Evolutionary conservation across 768 basidiomycete species (phyloP), one percentile per base, ranked within the genome.

Genomic region (Boletus sp.): DNA sequence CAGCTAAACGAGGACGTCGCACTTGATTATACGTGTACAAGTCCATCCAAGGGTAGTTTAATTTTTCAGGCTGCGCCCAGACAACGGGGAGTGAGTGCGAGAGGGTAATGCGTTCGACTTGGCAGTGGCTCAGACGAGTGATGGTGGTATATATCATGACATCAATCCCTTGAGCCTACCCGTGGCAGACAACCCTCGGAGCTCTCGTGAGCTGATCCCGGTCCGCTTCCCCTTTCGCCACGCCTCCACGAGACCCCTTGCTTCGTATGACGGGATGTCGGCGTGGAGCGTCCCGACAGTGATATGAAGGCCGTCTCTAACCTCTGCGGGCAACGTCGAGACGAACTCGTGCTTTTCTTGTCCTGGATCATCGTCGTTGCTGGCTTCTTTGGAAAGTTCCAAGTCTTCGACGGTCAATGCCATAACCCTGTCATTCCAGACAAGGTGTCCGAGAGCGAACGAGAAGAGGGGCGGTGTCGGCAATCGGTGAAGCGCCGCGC

Each of bases 351-450:
- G 62, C 5, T 75, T 80, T 27, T 72, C 72, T 52, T 74, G 71
- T 13, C 65, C 65, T 7, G 17, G n/a, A 27, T 72, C 69, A 2
- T 51, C 64, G 14, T 64, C 66, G 2, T 64, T 71, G 3, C 65
- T 64, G 5, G 58, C 64, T 15, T 62, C 74, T 0, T 69, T 58
- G 5, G 65, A 70, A 4, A 81, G 64, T 7, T 58, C 54, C 11
- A 97, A 55, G 45, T 83, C 76, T 2, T 85, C 84, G 30, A 97
- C 81, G 0, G 84, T 82, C 10, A 90, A 64, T 2, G 89, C 87
- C 90, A 98, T 93, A 7, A 93, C 82, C 29, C 87, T 73, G 23
- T 79, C 79, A 60, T 94, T 82, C 83, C 88, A 93, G 11, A 94
- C 71, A 13, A 96, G 69, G 48, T 77, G 69, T 5, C 79, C 78